Percentiles rank a stretch among this genome's conserved stretches.
Conservation (phyloP, 805 yeast genomes). For the Starmerella sirachaensis region DNA sequence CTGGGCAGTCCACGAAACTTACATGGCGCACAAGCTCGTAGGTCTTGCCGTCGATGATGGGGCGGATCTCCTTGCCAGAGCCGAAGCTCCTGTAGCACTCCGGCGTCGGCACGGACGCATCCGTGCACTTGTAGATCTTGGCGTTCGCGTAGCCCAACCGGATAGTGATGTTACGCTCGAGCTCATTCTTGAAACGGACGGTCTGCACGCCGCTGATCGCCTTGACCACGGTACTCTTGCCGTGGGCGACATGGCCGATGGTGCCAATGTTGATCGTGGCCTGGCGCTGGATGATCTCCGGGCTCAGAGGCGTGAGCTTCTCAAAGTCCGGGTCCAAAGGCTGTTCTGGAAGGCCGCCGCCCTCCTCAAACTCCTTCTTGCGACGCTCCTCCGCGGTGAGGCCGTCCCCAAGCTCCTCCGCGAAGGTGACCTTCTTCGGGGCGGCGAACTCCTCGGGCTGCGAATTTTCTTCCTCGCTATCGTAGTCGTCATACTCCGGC, state of each 20-base stretch:
- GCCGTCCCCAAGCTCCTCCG: slow-evolving; percentile 45
- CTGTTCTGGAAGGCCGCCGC: slow-evolving; percentile 97
- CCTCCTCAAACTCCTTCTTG: slow-evolving; percentile 82
- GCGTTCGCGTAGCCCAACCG: slow-evolving; percentile 99
- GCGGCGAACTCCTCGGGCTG: slow-evolving; percentile 17
- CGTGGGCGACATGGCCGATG: slow-evolving; percentile 88
- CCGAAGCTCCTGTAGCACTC: slow-evolving; percentile 90
- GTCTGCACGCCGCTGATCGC: slow-evolving; percentile 98
- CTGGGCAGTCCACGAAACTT: slow-evolving; percentile 98
- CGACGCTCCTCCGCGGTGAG: slow-evolving; percentile 61
- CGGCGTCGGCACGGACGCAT: slow-evolving; percentile 78
- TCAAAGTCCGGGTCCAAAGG: slow-evolving; percentile 80
- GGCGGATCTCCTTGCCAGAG: slow-evolving; percentile 87
- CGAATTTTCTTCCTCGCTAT: slow-evolving; percentile 28
- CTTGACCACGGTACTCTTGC: slow-evolving; percentile 84
- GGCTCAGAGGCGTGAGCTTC: slow-evolving; percentile 71
- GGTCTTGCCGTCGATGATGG: slow-evolving; percentile 79
- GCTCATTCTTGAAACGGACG: slow-evolving; percentile 96
- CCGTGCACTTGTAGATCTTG: slow-evolving; percentile 86
- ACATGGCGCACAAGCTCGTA: slow-evolving; percentile 89
- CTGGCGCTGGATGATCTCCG: slow-evolving; percentile 89
- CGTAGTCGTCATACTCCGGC: slow-evolving; percentile 35
- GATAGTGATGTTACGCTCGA: slow-evolving; percentile 97
- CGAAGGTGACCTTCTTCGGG: slow-evolving; percentile 65
- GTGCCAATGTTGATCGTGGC: slow-evolving; percentile 98